Percentiles rank a stretch among this genome's conserved stretches.
phyloP scores from a whole-genome alignment of 371 early-diverging fungal species.

The Zychaea mexicana region DNA sequence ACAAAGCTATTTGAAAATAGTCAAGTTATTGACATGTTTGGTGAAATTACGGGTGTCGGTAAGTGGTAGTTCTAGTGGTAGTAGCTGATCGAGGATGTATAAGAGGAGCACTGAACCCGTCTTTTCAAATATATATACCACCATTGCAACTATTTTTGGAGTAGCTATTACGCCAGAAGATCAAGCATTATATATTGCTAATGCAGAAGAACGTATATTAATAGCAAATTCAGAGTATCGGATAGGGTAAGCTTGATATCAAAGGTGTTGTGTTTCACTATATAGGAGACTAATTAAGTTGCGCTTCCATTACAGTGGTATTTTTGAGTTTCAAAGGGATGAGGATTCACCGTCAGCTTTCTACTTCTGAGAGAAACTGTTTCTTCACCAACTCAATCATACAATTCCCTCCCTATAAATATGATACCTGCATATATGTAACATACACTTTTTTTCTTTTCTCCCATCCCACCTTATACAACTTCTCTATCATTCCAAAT shows the following conservation, averaged over 20 bases:
- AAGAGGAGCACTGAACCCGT: background rate
- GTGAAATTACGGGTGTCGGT: conserved; percentile 77
- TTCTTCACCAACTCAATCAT: too few relatives aligned
- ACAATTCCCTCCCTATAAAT: too few relatives aligned
- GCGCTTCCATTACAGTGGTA: conserved; percentile 5
- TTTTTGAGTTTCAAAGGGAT: conserved; percentile 32
- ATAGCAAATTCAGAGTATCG: conserved; percentile 55
- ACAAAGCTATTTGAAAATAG: conserved; percentile 38
- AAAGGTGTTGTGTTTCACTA: too few relatives aligned
- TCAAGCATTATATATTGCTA: conserved; percentile 62
- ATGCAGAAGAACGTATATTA: conserved; percentile 52
- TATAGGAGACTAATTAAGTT: too few relatives aligned
- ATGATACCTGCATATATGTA: too few relatives aligned
- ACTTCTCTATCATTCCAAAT: too few relatives aligned
- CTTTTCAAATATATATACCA: too few relatives aligned
- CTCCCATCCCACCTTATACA: too few relatives aligned
- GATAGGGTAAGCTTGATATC: conserved; percentile 14
- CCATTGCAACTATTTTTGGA: too few relatives aligned
- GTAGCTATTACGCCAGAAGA: conserved; percentile 55
- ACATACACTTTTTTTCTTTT: too few relatives aligned
- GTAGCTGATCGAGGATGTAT: background rate
- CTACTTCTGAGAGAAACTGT: background rate
- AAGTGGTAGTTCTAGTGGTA: too few relatives aligned
- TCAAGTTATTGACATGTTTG: conserved; percentile 84
- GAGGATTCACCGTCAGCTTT: background rate